Conservation (phyloP, 352 stramenopile species). For the Phytopythium chamaehyphon region DNA sequence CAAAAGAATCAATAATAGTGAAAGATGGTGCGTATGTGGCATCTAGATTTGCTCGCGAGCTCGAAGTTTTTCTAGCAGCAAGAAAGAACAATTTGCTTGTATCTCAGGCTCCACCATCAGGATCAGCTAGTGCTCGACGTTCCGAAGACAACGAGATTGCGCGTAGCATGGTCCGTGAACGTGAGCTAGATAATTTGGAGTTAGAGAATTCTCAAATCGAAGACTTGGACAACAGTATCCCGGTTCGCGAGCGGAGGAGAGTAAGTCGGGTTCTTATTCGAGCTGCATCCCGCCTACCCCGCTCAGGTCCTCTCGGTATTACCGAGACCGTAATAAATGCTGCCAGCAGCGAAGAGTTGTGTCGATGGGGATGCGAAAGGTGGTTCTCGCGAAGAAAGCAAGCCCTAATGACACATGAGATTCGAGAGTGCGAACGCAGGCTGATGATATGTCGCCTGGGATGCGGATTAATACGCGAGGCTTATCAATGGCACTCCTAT, state of each 20-base stretch:
- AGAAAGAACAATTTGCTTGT: conserved; percentile 30
- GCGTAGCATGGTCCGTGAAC: conserved; percentile 25
- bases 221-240: conserved; percentile 32
- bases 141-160: conserved; percentile 34
- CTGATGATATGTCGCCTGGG: conserved; percentile 68
- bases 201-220: conserved; percentile 40
- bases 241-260: conserved; percentile 41
- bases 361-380: conserved; percentile 52
- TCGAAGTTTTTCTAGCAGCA: conserved; percentile 44
- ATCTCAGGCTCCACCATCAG: conserved; percentile 29
- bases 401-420: conserved; percentile 44
- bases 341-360: conserved; percentile 34
- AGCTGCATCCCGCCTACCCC: conserved; percentile 21
- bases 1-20: not conserved
- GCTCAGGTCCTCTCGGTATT: not conserved
- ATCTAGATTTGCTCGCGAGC: conserved; percentile 51
- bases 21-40: conserved; percentile 55
- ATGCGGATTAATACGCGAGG: conserved; percentile 45
- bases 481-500: conserved; percentile 31
- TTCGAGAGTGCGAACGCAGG: conserved; percentile 46
- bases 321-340: not conserved
- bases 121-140: not conserved
- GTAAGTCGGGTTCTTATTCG: conserved; percentile 52
- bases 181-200: conserved; percentile 47
- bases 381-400: conserved; percentile 42